Conservation (phyloP, 148 eudicot species). For the Gaultheria prostrata region DNA sequence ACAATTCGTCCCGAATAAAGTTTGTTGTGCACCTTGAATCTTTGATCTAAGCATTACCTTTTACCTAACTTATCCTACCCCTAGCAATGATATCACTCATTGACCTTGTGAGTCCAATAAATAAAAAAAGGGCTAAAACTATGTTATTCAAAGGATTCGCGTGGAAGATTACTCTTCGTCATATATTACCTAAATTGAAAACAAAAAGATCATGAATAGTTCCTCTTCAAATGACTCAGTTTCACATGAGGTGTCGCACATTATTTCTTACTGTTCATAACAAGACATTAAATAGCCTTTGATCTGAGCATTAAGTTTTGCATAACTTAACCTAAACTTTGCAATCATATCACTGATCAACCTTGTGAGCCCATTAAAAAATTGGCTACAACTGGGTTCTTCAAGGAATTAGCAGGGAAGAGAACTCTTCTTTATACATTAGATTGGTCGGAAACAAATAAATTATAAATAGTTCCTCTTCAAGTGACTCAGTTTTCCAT, state of each 20-base stretch:
- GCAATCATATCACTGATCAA: background rate
- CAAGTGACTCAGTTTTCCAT: background rate
- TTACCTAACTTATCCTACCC: background rate
- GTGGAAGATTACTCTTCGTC: background rate
- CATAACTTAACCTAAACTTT: background rate
- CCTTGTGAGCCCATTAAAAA: background rate
- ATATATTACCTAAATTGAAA: background rate
- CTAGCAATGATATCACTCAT: background rate
- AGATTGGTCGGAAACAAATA: background rate
- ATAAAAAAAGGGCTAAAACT: background rate
- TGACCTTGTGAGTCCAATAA: background rate
- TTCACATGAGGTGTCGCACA: background rate
- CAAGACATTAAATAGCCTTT: background rate
- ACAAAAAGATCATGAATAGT: background rate
- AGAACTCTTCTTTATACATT: background rate
- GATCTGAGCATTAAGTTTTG: background rate
- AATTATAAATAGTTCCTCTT: background rate
- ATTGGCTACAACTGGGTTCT: background rate
- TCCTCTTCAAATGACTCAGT: background rate
- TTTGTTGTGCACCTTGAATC: background rate
- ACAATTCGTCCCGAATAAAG: background rate
- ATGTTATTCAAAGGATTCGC: background rate
- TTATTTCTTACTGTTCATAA: conserved; percentile 4
- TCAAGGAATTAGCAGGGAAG: background rate
- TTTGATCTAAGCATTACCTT: background rate